phyloP scores from a whole-genome alignment of 345 rosid species.

The Populus euphratica region DNA sequence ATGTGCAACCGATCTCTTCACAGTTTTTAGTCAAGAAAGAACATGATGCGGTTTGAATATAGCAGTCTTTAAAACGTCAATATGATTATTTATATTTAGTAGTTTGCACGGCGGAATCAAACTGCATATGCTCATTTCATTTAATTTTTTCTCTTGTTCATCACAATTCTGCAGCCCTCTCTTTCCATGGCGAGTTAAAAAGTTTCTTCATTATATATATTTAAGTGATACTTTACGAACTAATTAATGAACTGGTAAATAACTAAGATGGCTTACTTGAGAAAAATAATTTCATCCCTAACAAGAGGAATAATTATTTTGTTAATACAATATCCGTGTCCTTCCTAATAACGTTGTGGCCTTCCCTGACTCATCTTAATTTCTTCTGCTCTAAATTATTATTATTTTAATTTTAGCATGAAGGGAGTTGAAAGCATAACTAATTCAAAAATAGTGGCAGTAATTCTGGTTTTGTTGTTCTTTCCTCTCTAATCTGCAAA shows the following conservation, averaged over 20 bases:
- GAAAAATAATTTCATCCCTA: neutral
- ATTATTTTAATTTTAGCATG: neutral
- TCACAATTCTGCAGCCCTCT: neutral
- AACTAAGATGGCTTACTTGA: neutral
- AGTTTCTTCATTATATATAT: neutral
- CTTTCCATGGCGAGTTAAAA: neutral
- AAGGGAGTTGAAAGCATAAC: neutral
- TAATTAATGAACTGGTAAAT: neutral
- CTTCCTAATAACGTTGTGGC: neutral
- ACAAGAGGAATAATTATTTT: neutral
- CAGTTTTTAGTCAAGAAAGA: constrained; percentile 12
- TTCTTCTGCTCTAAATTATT: neutral
- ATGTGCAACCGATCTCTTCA: constrained; percentile 18
- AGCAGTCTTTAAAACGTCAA: neutral
- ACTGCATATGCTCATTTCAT: neutral
- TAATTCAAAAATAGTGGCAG: constrained; percentile 16
- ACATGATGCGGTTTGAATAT: constrained; percentile 1
- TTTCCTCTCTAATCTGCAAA: neutral
- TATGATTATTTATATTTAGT: neutral
- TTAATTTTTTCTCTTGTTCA: neutral
- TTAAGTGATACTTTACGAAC: neutral
- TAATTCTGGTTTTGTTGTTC: neutral
- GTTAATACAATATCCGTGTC: neutral
- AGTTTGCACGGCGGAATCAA: neutral
- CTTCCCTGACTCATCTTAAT: neutral